Percentiles rank a stretch among this genome's conserved stretches.
Evolutionary conservation across 129 eudicot genomes (phyloP).

Genomic region (Tanacetum coccineum): DNA sequence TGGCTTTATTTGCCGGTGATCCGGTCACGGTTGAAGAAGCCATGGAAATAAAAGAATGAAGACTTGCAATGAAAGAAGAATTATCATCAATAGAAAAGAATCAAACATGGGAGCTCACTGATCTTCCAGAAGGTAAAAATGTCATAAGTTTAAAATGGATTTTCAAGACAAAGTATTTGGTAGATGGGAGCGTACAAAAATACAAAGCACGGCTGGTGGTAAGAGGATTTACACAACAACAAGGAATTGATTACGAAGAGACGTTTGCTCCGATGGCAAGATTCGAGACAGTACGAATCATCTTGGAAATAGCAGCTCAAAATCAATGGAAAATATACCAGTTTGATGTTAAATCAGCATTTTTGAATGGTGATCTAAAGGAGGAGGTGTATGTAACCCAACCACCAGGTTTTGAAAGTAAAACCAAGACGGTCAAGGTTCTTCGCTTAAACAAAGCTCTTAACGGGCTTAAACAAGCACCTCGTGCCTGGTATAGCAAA

Average conservation of each 20-base stretch:
- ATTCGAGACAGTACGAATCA: neutral
- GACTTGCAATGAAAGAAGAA: too few species aligned
- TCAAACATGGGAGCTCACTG: too few species aligned
- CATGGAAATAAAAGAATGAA: too few species aligned
- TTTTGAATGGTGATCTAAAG: neutral
- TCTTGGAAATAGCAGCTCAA: neutral
- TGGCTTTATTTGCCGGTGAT: neutral
- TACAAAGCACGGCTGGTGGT: slow-evolving; percentile 12
- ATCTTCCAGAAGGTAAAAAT: too few species aligned
- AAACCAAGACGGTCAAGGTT: neutral
- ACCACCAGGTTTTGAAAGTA: slow-evolving; percentile 19
- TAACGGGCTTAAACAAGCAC: too few species aligned
- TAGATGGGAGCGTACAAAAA: neutral
- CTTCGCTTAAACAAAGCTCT: slow-evolving; percentile 5
- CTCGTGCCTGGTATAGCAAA: too few species aligned
- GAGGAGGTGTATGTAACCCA: slow-evolving; percentile 15
- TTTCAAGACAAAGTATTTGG: too few species aligned
- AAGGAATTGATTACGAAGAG: neutral
- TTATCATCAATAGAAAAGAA: too few species aligned
- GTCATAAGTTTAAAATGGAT: too few species aligned
- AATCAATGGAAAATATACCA: neutral
- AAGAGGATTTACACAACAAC: slow-evolving; percentile 11
- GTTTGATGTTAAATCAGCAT: neutral
- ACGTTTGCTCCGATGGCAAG: neutral
- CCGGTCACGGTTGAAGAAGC: too few species aligned